These are phyloP conservation scores for Cardamine occulta DNA, from an alignment of 345 rosid genomes.

Conservation along the genomic window DNA sequence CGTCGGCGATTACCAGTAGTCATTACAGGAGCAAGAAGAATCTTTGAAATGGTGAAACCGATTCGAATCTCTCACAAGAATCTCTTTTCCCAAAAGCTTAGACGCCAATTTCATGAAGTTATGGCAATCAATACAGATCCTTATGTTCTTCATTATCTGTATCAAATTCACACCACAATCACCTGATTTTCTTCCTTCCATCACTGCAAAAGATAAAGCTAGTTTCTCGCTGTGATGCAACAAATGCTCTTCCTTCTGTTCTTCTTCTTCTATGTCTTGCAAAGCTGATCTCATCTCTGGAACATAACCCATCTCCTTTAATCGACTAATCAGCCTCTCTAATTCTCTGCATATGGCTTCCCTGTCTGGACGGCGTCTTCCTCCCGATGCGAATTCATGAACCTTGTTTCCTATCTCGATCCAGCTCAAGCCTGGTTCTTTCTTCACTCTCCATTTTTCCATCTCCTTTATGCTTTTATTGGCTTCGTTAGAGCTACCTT, in stretches of 20 bases:
- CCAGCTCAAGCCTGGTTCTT: slow-evolving; percentile 94
- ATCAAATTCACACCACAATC: slow-evolving; percentile 42
- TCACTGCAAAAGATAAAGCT: slow-evolving; percentile 70
- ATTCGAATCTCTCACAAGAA: slow-evolving; percentile 76
- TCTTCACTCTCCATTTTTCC: slow-evolving; percentile 61
- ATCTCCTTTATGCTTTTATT: slow-evolving; percentile 63
- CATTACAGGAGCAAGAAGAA: slow-evolving; percentile 72
- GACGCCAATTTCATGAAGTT: slow-evolving; percentile 89
- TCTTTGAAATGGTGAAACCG: slow-evolving; percentile 83
- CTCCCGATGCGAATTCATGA: slow-evolving; percentile 83
- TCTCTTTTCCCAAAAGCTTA: slow-evolving; percentile 62
- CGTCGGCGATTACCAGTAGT: slow-evolving; percentile 65
- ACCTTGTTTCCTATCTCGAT: slow-evolving; percentile 65
- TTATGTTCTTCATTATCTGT: slow-evolving; percentile 76
- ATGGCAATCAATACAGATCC: slow-evolving; percentile 87
- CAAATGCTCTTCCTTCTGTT: slow-evolving; percentile 77
- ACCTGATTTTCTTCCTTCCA: slow-evolving; percentile 47
- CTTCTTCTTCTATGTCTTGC: slow-evolving; percentile 79
- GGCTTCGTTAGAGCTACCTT: slow-evolving; percentile 75
- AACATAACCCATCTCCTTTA: slow-evolving; percentile 73
- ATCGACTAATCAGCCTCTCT: slow-evolving; percentile 52
- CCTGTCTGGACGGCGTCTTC: slow-evolving; percentile 63
- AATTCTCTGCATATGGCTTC: slow-evolving; percentile 58
- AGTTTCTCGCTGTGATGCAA: slow-evolving; percentile 80
- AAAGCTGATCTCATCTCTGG: slow-evolving; percentile 73